A percentile compares a stretch with the other conserved stretches of the same genome.
Evolutionary conservation across 2,329 filamentous ascomycete species (phyloP).

Genomic region (Penicillium brasilianum): DNA sequence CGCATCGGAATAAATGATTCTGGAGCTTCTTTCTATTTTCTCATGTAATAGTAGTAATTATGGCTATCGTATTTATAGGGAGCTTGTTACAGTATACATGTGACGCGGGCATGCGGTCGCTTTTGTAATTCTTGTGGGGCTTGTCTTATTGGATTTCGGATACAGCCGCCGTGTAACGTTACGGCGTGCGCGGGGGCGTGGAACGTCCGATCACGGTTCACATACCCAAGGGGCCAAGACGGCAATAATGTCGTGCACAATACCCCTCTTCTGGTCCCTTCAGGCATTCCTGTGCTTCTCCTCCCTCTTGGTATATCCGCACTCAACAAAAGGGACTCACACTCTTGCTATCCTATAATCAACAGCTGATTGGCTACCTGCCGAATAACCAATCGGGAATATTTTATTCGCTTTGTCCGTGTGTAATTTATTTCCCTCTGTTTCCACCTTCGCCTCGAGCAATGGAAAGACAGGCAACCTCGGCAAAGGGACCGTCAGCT

Average conservation of each 20-base stretch:
- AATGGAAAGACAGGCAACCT: conserved; percentile 1
- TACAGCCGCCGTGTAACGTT: too few species aligned
- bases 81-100: too few species aligned
- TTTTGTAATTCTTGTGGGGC: neutral
- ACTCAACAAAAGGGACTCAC: conserved; percentile 2
- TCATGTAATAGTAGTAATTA: too few species aligned
- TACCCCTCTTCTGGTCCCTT: neutral
- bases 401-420: conserved; percentile 1
- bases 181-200: neutral
- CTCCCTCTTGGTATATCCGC: neutral
- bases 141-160: conserved; percentile 1
- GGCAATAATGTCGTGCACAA: neutral
- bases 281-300: neutral
- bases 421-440: conserved; percentile 1
- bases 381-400: neutral
- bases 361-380: neutral
- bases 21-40: too few species aligned
- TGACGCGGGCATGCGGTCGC: too few species aligned
- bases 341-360: conserved; percentile 1
- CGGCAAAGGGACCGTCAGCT: conserved; percentile 1
- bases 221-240: conserved; percentile 1
- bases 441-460: conserved; percentile 1
- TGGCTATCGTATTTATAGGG: too few species aligned
- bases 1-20: too few species aligned
- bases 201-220: neutral